Conservation (phyloP, 768 basidiomycete genomes). For the Xerocomus potaroensis region DNA sequence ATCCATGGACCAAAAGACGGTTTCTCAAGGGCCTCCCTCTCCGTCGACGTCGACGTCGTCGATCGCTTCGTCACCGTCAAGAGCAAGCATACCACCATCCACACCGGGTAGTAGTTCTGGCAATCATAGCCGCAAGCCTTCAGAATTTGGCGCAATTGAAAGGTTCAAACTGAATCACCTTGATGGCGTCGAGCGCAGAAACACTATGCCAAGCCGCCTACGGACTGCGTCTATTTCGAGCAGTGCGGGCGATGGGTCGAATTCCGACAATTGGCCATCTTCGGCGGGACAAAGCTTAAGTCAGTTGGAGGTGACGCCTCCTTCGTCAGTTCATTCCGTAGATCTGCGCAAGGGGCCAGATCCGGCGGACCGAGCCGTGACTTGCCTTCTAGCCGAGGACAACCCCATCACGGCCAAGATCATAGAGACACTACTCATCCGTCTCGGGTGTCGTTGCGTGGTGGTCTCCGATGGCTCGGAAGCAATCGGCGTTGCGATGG, state of each 20-base stretch:
- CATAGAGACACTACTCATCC: constrained; percentile 88
- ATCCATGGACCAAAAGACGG: constrained; percentile 55
- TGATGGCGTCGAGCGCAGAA: constrained; percentile 72
- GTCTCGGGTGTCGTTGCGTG: constrained; percentile 92
- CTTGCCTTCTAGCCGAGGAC: constrained; percentile 92
- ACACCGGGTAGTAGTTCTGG: constrained; percentile 60
- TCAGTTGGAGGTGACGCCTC: constrained; percentile 62
- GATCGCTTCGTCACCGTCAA: constrained; percentile 84
- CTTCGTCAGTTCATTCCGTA: constrained; percentile 82
- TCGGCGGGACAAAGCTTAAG: constrained; percentile 49
- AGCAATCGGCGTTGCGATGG: constrained; percentile 95
- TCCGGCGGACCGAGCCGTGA: constrained; percentile 83
- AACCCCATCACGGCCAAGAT: constrained; percentile 99
- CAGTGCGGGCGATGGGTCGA: constrained; percentile 73
- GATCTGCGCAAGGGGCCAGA: constrained; percentile 75
- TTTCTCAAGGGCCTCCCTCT: constrained; percentile 78
- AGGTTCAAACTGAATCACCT: constrained; percentile 82
- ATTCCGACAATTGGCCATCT: constrained; percentile 69
- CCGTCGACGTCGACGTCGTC: constrained; percentile 91
- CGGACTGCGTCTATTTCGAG: constrained; percentile 85
- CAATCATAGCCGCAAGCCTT: constrained; percentile 76
- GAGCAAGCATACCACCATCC: constrained; percentile 64
- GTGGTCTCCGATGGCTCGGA: constrained; percentile 96
- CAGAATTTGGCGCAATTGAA: constrained; percentile 84
- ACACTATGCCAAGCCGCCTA: constrained; percentile 83